Percentiles rank a stretch among this genome's conserved stretches.
phyloP scores from a whole-genome alignment of 2,329 filamentous ascomycete genomes.

The Aureobasidium leucospermi region DNA sequence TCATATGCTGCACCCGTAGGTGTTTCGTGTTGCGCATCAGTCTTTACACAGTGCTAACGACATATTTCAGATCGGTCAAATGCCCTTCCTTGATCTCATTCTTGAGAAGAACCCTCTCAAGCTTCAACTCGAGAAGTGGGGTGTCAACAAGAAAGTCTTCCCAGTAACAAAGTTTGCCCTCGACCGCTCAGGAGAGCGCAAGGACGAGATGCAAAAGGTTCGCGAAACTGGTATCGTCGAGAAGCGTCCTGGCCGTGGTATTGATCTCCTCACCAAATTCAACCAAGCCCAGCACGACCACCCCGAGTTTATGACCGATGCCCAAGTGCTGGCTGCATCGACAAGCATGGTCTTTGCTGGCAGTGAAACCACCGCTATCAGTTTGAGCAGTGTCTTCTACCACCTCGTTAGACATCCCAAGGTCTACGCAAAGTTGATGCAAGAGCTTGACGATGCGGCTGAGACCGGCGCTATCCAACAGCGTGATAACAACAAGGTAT shows the following conservation, averaged over 20 bases:
- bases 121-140: conserved; percentile 59
- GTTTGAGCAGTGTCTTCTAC: conserved; percentile 65
- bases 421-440: conserved; percentile 48
- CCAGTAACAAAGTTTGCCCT: conserved; percentile 66
- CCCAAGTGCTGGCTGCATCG: conserved; percentile 61
- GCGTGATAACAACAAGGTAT: conserved; percentile 51
- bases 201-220: conserved; percentile 45
- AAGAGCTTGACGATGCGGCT: conserved; percentile 57
- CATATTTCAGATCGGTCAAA: conserved; percentile 56
- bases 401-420: conserved; percentile 58
- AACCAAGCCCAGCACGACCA: conserved; percentile 59
- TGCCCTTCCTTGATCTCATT: conserved; percentile 61
- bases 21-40: background rate
- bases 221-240: conserved; percentile 32
- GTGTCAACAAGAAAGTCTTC: conserved; percentile 61
- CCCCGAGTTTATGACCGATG: conserved; percentile 65
- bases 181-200: conserved; percentile 58
- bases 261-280: conserved; percentile 65
- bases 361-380: conserved; percentile 73
- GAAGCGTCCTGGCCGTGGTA: conserved; percentile 34
- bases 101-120: conserved; percentile 69
- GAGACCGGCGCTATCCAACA: conserved; percentile 40
- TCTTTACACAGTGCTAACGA: background rate
- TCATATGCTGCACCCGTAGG: conserved; percentile 63
- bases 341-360: conserved; percentile 68